Conservation (phyloP, 495 filamentous ascomycete species). For the Tricharina praecox region DNA sequence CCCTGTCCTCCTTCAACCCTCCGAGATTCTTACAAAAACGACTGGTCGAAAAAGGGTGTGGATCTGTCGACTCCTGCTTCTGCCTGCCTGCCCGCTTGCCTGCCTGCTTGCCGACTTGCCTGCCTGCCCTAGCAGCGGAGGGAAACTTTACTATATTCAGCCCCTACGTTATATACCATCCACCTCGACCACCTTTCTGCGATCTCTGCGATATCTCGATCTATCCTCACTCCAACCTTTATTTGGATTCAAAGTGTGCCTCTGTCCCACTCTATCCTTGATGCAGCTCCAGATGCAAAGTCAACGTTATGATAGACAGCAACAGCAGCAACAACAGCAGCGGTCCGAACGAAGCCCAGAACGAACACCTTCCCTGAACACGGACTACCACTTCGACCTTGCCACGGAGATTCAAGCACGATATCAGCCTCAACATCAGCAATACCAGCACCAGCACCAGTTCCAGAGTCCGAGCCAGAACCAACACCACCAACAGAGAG, state of each 20-base stretch:
- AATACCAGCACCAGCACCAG: conserved; percentile 11
- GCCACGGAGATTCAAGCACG: conserved; percentile 2
- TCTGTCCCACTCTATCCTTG: conserved; percentile 1
- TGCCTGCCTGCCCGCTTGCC: too few relatives aligned
- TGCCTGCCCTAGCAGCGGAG: background rate
- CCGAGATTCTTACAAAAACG: conserved; percentile 1
- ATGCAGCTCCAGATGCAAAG: conserved; percentile 6
- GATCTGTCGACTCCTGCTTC: background rate
- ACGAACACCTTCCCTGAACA: conserved; percentile 2
- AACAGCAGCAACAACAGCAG: conserved; percentile 1
- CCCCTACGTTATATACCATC: conserved; percentile 2
- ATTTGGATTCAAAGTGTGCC: background rate
- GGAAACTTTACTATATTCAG: conserved; percentile 5
- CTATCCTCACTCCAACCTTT: background rate
- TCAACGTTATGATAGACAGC: conserved; percentile 3
- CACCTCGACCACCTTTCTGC: conserved; percentile 1
- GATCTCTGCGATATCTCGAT: conserved; percentile 2
- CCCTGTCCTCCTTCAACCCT: background rate
- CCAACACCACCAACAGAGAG: conserved; percentile 5
- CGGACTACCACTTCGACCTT: too few relatives aligned
- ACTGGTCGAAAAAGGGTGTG: background rate
- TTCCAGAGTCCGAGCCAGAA: background rate
- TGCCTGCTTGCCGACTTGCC: too few relatives aligned
- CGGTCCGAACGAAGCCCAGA: conserved; percentile 1
- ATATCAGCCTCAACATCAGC: too few relatives aligned